Percentiles rank a stretch among this genome's conserved stretches.
Evolutionary conservation across 225 moss, liverwort and hornwort species (phyloP).

Genomic region (Takakia lepidozioides): DNA sequence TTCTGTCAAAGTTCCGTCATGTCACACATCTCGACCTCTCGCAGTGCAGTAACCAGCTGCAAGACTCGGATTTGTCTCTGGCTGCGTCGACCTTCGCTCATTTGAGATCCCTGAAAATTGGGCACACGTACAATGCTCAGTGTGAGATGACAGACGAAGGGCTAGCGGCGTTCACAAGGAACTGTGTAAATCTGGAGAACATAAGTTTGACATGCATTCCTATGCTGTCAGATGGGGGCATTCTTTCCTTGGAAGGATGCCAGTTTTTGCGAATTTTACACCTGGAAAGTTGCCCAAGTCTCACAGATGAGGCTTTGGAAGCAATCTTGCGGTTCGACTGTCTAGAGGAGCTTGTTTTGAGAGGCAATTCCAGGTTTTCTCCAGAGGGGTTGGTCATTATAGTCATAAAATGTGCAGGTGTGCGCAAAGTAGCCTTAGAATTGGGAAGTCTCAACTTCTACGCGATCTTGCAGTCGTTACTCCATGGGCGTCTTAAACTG

Average conservation of each 20-base stretch:
- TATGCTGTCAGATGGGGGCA: slow-evolving; percentile 28
- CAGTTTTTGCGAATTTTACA: slow-evolving; percentile 25
- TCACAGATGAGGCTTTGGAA: slow-evolving; percentile 58
- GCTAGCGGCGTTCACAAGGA: slow-evolving; percentile 37
- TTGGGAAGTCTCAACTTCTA: slow-evolving; percentile 53
- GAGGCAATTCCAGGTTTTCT: slow-evolving; percentile 64
- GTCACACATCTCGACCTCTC: slow-evolving; percentile 62
- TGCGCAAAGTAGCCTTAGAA: slow-evolving; percentile 42
- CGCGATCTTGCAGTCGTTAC: slow-evolving; percentile 43
- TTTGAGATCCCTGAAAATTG: slow-evolving; percentile 39
- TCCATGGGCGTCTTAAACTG: slow-evolving; percentile 48
- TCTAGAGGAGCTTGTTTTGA: slow-evolving; percentile 55
- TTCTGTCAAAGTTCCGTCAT: slow-evolving; percentile 53
- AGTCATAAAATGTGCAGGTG: slow-evolving; percentile 39
- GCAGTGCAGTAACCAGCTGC: slow-evolving; percentile 44
- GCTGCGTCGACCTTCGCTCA: slow-evolving; percentile 48
- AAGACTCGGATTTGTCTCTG: slow-evolving; percentile 50
- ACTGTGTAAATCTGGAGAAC: slow-evolving; percentile 35
- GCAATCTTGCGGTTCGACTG: slow-evolving; percentile 32
- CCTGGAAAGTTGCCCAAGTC: slow-evolving; percentile 47
- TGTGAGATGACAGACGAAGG: slow-evolving; percentile 44
- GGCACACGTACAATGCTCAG: slow-evolving; percentile 31
- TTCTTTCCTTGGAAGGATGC: slow-evolving; percentile 28
- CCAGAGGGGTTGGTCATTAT: slow-evolving; percentile 49
- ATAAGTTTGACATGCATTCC: slow-evolving; percentile 39